phyloP scores from a whole-genome alignment of 2,329 filamentous ascomycete species.

The Arachnomyces sp. region DNA sequence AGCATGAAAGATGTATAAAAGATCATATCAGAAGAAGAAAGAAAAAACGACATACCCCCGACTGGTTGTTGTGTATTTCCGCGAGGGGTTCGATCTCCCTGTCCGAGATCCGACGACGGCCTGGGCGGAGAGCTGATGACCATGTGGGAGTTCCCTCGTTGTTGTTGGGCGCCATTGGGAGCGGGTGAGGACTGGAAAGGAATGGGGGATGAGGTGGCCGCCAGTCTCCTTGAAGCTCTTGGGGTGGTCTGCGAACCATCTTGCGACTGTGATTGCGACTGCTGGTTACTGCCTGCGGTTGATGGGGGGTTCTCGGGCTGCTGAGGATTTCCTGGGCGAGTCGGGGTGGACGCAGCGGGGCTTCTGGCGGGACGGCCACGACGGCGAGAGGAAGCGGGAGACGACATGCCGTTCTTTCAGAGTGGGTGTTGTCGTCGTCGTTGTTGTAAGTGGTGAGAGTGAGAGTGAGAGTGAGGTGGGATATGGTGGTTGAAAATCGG shows the following conservation, averaged over 20 bases:
- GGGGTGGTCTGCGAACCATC: slow-evolving; percentile 36
- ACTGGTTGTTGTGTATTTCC: slow-evolving; percentile 27
- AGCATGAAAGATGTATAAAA: background rate
- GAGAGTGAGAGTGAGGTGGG: background rate
- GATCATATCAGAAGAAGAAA: background rate
- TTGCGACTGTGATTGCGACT: slow-evolving; percentile 23
- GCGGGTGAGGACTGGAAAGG: slow-evolving; percentile 60
- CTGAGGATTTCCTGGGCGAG: slow-evolving; percentile 25
- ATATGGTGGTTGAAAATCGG: background rate
- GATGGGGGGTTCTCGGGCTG: slow-evolving; percentile 23
- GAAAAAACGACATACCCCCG: slow-evolving; percentile 29
- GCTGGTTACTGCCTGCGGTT: slow-evolving; percentile 10
- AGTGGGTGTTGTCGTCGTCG: slow-evolving; percentile 3
- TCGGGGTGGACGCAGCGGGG: slow-evolving; percentile 32
- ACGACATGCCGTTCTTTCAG: slow-evolving; percentile 36
- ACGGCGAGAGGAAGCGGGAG: slow-evolving; percentile 34
- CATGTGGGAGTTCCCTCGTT: slow-evolving; percentile 23
- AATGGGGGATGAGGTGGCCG: slow-evolving; percentile 64
- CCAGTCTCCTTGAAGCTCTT: slow-evolving; percentile 35
- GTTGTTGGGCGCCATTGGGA: slow-evolving; percentile 25
- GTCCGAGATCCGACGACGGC: slow-evolving; percentile 28
- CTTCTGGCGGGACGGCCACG: slow-evolving; percentile 34
- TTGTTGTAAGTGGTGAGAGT: background rate
- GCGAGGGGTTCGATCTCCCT: slow-evolving; percentile 38
- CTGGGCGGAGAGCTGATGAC: slow-evolving; percentile 43